phyloP scores from a whole-genome alignment of 495 filamentous ascomycete genomes.

The Daldinia loculata region DNA sequence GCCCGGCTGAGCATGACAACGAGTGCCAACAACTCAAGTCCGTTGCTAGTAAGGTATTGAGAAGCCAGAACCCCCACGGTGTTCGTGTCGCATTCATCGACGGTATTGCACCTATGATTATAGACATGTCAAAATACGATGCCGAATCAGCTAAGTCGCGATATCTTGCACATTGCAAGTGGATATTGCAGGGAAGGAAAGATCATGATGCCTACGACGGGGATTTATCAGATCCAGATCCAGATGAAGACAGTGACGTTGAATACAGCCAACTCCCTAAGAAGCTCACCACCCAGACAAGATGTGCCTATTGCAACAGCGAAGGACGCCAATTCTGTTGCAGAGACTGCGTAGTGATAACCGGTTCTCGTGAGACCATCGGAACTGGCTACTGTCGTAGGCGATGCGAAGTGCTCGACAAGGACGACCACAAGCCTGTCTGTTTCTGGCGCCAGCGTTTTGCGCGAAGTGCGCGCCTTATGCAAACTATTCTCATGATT shows the following conservation, averaged over 20 bases:
- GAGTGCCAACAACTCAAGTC: neutral
- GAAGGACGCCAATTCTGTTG: neutral
- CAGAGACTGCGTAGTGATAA: neutral
- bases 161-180: conserved; percentile 2
- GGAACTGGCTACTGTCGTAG: neutral
- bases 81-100: conserved; percentile 2
- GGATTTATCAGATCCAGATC: neutral
- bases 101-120: neutral
- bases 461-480: neutral
- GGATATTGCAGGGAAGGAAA: conserved; percentile 9
- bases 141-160: neutral
- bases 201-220: neutral
- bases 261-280: neutral
- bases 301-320: neutral
- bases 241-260: neutral
- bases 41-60: neutral
- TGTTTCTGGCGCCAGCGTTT: neutral
- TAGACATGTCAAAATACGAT: neutral
- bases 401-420: neutral
- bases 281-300: neutral
- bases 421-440: neutral
- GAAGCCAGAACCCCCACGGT: neutral
- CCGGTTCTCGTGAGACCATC: neutral
- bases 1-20: neutral
- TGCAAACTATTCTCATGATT: neutral